Evolutionary conservation across 495 filamentous ascomycete genomes (phyloP).

Genomic region (Aspergillus ostianus): DNA sequence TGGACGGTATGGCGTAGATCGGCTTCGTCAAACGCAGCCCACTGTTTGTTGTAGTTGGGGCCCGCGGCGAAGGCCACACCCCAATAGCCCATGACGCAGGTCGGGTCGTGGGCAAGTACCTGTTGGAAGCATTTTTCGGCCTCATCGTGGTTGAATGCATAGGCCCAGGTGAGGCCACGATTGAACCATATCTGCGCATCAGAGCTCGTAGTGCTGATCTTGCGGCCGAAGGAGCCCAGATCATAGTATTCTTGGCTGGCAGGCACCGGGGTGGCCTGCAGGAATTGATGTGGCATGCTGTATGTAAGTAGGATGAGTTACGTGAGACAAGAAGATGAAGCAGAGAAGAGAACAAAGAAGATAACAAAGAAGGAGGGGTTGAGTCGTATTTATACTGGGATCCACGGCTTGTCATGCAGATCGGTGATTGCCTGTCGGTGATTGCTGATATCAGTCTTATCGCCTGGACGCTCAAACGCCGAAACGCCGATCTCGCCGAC

Average conservation of each 20-base stretch:
- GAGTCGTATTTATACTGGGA: neutral
- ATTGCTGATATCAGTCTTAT: neutral
- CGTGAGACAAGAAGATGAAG: neutral
- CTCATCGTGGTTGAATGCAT: slow-evolving; percentile 66
- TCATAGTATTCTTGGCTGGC: slow-evolving; percentile 46
- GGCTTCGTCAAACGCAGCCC: slow-evolving; percentile 54
- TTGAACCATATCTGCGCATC: slow-evolving; percentile 61
- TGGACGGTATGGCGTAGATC: slow-evolving; percentile 44
- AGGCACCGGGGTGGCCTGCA: neutral
- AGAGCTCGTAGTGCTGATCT: slow-evolving; percentile 42
- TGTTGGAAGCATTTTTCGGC: slow-evolving; percentile 56
- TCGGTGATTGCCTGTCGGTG: neutral
- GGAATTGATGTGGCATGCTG: neutral
- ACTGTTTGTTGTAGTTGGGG: slow-evolving; percentile 71
- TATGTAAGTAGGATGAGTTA: neutral
- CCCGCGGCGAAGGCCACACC: slow-evolving; percentile 60
- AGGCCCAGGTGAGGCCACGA: slow-evolving; percentile 61
- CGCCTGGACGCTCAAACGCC: neutral
- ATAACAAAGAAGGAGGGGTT: neutral
- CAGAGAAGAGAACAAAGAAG: neutral
- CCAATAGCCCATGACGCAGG: slow-evolving; percentile 63
- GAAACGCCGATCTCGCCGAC: neutral
- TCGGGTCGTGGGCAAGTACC: slow-evolving; percentile 49
- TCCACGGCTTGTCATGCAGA: neutral
- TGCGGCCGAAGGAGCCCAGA: slow-evolving; percentile 50